These are phyloP conservation scores for Bassia scoparia DNA, from an alignment of 148 eudicot species.

Conservation along the genomic window DNA sequence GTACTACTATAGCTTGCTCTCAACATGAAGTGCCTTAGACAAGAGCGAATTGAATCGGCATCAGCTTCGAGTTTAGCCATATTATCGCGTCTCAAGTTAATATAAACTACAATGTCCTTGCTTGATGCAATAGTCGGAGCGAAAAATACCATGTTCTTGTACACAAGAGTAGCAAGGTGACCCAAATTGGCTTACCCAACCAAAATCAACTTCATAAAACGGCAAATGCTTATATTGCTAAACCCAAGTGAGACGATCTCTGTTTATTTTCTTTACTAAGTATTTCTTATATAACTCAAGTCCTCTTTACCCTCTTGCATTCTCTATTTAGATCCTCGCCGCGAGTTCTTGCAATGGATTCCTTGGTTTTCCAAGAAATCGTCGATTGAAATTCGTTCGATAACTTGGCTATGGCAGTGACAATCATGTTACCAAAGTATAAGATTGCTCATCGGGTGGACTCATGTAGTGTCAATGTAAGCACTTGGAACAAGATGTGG, in stretches of 20 bases:
- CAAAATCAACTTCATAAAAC: constrained; percentile 33
- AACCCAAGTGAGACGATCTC: constrained; percentile 20
- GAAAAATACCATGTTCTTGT: constrained; percentile 15
- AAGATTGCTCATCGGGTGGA: no score
- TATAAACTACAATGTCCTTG: constrained; percentile 2
- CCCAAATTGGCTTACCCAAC: constrained; percentile 42
- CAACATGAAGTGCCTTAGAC: no score
- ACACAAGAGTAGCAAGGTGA: constrained; percentile 13
- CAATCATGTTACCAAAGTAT: constrained; percentile 18
- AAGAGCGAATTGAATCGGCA: constrained; percentile 11
- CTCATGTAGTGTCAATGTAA: constrained; percentile 29
- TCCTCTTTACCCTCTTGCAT: no score
- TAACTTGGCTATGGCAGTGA: constrained; percentile 9
- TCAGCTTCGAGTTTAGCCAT: constrained; percentile 23
- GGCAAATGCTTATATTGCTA: constrained; percentile 23
- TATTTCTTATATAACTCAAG: constrained; percentile 8
- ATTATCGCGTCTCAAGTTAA: no score
- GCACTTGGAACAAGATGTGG: no score
- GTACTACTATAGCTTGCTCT: no score
- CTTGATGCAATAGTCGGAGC: neutral
- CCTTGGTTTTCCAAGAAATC: no score
- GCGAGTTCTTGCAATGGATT: no score
- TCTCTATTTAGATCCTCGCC: no score
- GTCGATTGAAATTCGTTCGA: no score
- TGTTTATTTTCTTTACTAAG: constrained; percentile 12